Evolutionary conservation across 169 alveolate genomes (phyloP).

Genomic region (Perkinsus olseni): DNA sequence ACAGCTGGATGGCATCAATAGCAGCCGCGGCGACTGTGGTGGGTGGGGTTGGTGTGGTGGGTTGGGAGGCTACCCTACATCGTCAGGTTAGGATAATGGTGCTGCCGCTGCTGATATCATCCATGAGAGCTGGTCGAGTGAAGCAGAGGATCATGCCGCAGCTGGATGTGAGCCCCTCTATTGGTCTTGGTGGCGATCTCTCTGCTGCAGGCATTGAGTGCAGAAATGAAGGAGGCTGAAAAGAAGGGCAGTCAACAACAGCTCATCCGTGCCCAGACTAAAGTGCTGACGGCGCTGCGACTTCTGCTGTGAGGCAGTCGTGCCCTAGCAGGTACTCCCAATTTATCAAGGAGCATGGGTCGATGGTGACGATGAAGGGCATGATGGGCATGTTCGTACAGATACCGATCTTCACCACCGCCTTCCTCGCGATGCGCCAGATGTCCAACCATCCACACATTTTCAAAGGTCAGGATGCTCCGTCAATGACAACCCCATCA

Average conservation of each 20-base stretch:
- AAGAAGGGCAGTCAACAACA: neutral
- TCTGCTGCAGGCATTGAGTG: neutral
- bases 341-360: neutral
- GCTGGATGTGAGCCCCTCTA: neutral
- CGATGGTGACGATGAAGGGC: neutral
- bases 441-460: neutral
- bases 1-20: neutral
- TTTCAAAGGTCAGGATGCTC: neutral
- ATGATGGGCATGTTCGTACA: conserved; percentile 1
- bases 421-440: neutral
- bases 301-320: too few species aligned
- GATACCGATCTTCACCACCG: neutral
- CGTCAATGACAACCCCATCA: too few species aligned
- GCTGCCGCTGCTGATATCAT: neutral
- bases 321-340: neutral
- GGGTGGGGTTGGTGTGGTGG: neutral
- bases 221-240: neutral
- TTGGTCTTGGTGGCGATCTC: neutral
- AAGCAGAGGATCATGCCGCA: neutral
- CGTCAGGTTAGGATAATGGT: neutral
- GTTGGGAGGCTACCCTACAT: neutral
- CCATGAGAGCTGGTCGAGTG: neutral
- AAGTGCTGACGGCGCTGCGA: neutral
- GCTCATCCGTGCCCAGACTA: neutral
- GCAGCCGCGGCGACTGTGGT: neutral